A percentile compares a stretch with the other conserved stretches of the same genome.
phyloP scores from a whole-genome alignment of 2,329 filamentous ascomycete genomes.

The Trichophyton benhamiae region DNA sequence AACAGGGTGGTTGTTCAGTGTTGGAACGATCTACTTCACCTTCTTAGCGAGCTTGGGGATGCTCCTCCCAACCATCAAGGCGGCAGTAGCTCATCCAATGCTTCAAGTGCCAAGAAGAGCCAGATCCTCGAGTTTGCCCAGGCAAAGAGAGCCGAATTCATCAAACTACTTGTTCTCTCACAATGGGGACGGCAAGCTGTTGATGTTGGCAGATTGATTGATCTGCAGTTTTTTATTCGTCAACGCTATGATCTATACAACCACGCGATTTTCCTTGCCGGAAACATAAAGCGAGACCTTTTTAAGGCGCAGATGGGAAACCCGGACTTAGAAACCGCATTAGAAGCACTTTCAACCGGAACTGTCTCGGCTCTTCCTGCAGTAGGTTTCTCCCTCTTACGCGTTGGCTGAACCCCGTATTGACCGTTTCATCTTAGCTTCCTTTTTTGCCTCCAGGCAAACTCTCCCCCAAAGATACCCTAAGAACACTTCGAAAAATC shows the following conservation, averaged over 20 bases:
- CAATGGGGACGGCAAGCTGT: conserved; percentile 76
- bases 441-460: conserved; percentile 64
- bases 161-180: conserved; percentile 80
- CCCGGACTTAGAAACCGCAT: conserved; percentile 79
- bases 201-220: conserved; percentile 76
- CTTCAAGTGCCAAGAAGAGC: conserved; percentile 63
- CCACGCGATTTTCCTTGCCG: conserved; percentile 49
- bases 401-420: neutral
- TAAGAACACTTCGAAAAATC: conserved; percentile 64
- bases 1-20: conserved; percentile 70
- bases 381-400: conserved; percentile 34
- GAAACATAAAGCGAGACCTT: conserved; percentile 61
- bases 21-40: conserved; percentile 62
- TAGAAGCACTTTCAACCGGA: conserved; percentile 71
- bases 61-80: conserved; percentile 47
- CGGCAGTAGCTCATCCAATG: conserved; percentile 29
- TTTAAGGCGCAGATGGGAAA: conserved; percentile 65
- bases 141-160: conserved; percentile 71
- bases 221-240: conserved; percentile 65
- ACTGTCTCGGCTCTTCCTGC: conserved; percentile 68
- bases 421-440: conserved; percentile 37
- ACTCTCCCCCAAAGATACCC: conserved; percentile 57
- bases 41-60: conserved; percentile 57
- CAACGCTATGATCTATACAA: conserved; percentile 50
- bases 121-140: conserved; percentile 65